Evolutionary conservation across 2,329 filamentous ascomycete genomes (phyloP), one percentile per base, ranked within the genome.

Genomic region (Stemphylium lycopersici): DNA sequence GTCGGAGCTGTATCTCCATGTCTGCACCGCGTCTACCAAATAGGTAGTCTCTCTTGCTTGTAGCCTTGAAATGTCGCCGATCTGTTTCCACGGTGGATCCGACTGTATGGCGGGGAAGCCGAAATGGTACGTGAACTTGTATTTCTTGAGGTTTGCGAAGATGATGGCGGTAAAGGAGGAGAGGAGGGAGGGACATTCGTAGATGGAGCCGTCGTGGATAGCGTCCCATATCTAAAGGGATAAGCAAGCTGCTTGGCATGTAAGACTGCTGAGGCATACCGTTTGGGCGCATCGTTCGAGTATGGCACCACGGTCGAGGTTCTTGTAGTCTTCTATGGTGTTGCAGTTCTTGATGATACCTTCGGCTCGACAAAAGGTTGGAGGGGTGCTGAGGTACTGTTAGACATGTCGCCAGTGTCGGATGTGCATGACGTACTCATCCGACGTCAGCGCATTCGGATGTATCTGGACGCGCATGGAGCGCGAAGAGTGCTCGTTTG

Each of bases 121-220:
- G 76, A 98, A 98, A 87, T 96, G 96, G 77, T 98, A 98, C n/a
- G 89, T 91, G 73, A 98, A 97, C 59, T 88, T 91, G 79, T 98
- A 98, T 72, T 96, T 97, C 76, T 99, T 99, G 31, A 99, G 83
- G 71, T 99, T 93, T 58, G 95, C 93, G 73, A 91, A 99, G 13
- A 91, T 96, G 40, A 98, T 86, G 54, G 96, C 87, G 22, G 90
- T 84, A 74, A 97, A 98, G 6, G 91, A 95, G 4, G 91, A 87
- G 15, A 99, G 86, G 2, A 98, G 83, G 4, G 93, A 97, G 2
- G 95, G 95, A 45, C 93, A 90, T 8, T 92, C 95, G 77, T 96
- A 98, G 65, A 99, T 96, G 36, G 91, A 96, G 53, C 93, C 93
- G 77, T 99, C 95, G 63, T 92, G 89, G 70, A 99, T 97, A 22